These are phyloP conservation scores for Xylaria sp. DNA, from an alignment of 2,329 filamentous ascomycete species.

Conservation along the genomic window DNA sequence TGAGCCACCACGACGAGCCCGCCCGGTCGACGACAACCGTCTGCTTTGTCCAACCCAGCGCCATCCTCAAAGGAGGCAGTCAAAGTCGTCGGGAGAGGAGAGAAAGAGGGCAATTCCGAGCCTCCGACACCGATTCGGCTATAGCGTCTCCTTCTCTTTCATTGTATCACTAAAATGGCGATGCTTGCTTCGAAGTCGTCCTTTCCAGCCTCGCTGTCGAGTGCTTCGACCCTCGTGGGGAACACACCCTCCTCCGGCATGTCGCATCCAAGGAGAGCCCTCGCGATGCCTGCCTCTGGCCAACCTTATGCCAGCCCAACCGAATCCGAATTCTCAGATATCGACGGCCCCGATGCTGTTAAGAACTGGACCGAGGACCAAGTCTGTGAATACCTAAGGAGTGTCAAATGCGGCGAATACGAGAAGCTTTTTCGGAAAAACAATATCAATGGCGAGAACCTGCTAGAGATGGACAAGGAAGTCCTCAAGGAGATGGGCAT, in stretches of 20 bases:
- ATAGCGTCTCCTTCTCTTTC: constrained; percentile 24
- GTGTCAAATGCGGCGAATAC: constrained; percentile 94
- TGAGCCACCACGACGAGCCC: constrained; percentile 16
- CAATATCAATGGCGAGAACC: constrained; percentile 96
- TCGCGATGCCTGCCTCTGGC: constrained; percentile 60
- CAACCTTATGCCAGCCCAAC: constrained; percentile 83
- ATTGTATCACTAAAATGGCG: constrained; percentile 65
- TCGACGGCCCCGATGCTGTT: constrained; percentile 78
- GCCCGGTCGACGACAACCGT: constrained; percentile 26
- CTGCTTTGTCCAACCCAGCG: constrained; percentile 33
- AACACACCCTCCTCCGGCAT: constrained; percentile 61
- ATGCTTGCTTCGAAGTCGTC: constrained; percentile 82
- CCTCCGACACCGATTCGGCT: constrained; percentile 22
- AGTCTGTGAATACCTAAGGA: constrained; percentile 90
- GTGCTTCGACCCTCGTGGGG: constrained; percentile 58
- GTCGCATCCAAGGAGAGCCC: constrained; percentile 63
- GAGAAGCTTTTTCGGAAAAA: constrained; percentile 90
- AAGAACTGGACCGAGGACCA: constrained; percentile 92
- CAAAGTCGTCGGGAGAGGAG: constrained; percentile 26
- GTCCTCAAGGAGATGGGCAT: constrained; percentile 98
- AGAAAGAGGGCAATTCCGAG: constrained; percentile 24
- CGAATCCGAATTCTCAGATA: constrained; percentile 91
- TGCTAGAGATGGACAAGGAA: constrained; percentile 96
- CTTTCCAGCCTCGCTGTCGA: constrained; percentile 69
- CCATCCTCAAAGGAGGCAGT: constrained; percentile 31